phyloP scores from a whole-genome alignment of 2,329 filamentous ascomycete genomes.

The Aspergillus alliaceus region DNA sequence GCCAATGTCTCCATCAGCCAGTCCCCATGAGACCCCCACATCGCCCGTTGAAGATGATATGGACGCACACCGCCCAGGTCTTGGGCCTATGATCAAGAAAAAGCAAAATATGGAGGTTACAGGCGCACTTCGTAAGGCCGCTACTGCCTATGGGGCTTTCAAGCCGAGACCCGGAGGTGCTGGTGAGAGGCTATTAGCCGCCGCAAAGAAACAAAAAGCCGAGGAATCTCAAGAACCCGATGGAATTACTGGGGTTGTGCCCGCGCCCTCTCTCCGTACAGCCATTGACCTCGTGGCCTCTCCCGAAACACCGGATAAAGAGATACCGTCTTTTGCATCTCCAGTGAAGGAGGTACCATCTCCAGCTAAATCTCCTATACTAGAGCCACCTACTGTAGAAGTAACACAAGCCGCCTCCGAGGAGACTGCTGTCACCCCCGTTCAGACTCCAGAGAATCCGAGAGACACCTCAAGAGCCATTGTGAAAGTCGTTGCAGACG shows the following conservation, averaged over 20 bases:
- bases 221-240: constrained; percentile 68
- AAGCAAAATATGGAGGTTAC: constrained; percentile 73
- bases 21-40: constrained; percentile 13
- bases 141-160: constrained; percentile 69
- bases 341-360: constrained; percentile 13
- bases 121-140: constrained; percentile 76
- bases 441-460: constrained; percentile 21
- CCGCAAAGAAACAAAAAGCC: constrained; percentile 53
- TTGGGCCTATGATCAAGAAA: constrained; percentile 88
- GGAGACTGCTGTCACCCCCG: constrained; percentile 26
- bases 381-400: constrained; percentile 38
- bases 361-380: constrained; percentile 11
- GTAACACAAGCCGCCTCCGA: constrained; percentile 37
- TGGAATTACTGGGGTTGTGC: constrained; percentile 85
- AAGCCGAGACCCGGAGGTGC: constrained; percentile 87
- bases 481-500: constrained; percentile 21
- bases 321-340: constrained; percentile 24
- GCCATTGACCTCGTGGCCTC: constrained; percentile 37
- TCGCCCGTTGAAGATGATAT: constrained; percentile 47
- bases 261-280: constrained; percentile 62
- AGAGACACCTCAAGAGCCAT: constrained; percentile 24
- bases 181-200: constrained; percentile 71
- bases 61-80: constrained; percentile 66
- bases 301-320: constrained; percentile 30
- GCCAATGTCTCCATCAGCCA: constrained; percentile 11